Evolutionary conservation across 164 flowering plant species (phyloP), one percentile per base, ranked within the genome.

Genomic region (Cinnamomum chago): DNA sequence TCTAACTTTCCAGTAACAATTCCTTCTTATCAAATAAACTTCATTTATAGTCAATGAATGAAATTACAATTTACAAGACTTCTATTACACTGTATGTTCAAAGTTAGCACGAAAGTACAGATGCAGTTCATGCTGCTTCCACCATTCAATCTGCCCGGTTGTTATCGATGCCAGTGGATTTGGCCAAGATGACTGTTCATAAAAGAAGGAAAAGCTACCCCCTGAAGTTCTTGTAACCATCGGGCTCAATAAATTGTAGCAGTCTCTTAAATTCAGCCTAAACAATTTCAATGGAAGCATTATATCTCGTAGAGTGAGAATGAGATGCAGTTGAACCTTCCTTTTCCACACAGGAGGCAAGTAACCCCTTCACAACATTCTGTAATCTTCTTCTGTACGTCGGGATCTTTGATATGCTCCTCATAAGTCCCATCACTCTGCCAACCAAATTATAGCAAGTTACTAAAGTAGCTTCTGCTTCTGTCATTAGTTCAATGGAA

Each of bases 351-450:
- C 23, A 47, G 77, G 88, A 74, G 14, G 80, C 12, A 1, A 84
- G 60, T 67, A 94, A 76, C 30, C 50, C 76, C 86, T 90, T 94
- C 76, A 90, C 88, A 14, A 92, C 85, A 7, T 84, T 90, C 12
- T 84, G 84, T 73, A 66, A 90, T 78, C 70, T 83, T 78, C 98
- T 88, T 75, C 98, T 84, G 70, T 89, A 90, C 2, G 95, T 94
- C 2, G 97, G 98, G 24, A 94, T 75, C 86, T 88, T 94, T 3
- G 95, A 82, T 58, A 89, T 72, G 72, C 90, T 85, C 79, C 90
- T 84, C 2, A 75, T 66, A 79, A 93, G 83, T 78, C 98, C 97
- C 22, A 74, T 77, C 89, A 93, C 79, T 87, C 97, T 93, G 88
- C 79, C 70, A 84, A 13, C 0, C 18, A 55, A 55, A 55, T 55